These are phyloP conservation scores for Mucor racemosus DNA, from an alignment of 371 early-diverging fungal genomes.

Conservation along the genomic window DNA sequence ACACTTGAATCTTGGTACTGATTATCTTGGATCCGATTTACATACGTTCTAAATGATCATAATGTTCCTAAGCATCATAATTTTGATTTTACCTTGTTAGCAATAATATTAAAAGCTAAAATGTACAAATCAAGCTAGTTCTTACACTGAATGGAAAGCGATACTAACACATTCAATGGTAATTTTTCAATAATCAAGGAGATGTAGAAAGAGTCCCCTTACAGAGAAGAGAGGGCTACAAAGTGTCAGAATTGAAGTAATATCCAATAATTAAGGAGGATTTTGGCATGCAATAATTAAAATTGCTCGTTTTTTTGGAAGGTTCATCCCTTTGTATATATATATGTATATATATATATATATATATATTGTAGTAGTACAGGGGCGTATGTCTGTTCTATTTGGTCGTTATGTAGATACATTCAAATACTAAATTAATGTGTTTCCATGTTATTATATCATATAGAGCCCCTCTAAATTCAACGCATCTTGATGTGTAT, in stretches of 20 bases:
- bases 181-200: neutral
- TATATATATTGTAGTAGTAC: neutral
- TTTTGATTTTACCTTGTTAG: too few species aligned
- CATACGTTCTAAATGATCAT: too few species aligned
- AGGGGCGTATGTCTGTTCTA: neutral
- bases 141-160: neutral
- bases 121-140: neutral
- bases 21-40: too few species aligned
- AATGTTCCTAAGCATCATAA: too few species aligned
- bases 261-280: slow-evolving; percentile 1
- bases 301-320: neutral
- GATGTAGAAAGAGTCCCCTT: neutral
- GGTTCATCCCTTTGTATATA: neutral
- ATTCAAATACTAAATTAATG: too few species aligned
- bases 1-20: too few species aligned
- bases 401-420: neutral
- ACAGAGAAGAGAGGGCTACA: too few species aligned
- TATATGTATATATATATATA: neutral
- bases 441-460: neutral
- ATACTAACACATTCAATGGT: too few species aligned
- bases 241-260: neutral
- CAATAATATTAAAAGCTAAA: neutral
- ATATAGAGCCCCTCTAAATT: neutral
- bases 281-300: neutral
- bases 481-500: neutral